These are phyloP conservation scores for Kazachstania bromeliacearum DNA, from an alignment of 805 yeast species.

Conservation along the genomic window DNA sequence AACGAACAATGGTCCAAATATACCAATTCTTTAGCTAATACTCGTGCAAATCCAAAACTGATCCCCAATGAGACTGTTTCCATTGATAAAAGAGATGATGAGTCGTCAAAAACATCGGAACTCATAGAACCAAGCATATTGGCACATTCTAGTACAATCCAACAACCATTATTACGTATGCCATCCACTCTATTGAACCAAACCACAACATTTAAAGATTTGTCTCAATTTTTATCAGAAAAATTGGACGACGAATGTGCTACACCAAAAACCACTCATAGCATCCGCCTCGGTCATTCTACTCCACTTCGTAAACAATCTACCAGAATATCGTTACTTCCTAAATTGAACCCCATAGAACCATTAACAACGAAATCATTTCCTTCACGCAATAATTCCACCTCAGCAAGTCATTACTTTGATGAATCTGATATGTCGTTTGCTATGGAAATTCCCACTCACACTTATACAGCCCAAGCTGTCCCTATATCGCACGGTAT, in stretches of 20 bases:
- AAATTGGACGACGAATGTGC: constrained; percentile 1
- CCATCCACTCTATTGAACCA: constrained; percentile 21
- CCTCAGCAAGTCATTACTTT: not conserved
- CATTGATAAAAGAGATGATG: not conserved
- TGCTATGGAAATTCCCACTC: constrained; percentile 25
- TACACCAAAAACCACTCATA: not conserved
- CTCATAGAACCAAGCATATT: constrained; percentile 13
- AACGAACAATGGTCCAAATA: constrained; percentile 3
- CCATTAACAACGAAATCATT: not conserved
- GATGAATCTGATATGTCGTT: constrained; percentile 24
- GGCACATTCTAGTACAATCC: constrained; percentile 24
- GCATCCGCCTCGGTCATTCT: constrained; percentile 2
- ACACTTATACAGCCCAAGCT: constrained; percentile 24
- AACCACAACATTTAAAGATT: constrained; percentile 23
- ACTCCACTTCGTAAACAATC: constrained; percentile 12
- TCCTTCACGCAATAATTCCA: not conserved
- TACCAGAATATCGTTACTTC: constrained; percentile 9
- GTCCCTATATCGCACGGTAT: constrained; percentile 13
- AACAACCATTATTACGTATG: constrained; percentile 12
- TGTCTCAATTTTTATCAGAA: constrained; percentile 17
- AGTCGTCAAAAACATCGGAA: not conserved
- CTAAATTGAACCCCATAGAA: constrained; percentile 3
- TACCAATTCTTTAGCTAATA: not conserved
- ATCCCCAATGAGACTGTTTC: not conserved
- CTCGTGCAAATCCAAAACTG: too few species aligned